Base-by-base conservation (phyloP, 1,284 basidiomycete genomes). In the Fistulina hepatica region DNA sequence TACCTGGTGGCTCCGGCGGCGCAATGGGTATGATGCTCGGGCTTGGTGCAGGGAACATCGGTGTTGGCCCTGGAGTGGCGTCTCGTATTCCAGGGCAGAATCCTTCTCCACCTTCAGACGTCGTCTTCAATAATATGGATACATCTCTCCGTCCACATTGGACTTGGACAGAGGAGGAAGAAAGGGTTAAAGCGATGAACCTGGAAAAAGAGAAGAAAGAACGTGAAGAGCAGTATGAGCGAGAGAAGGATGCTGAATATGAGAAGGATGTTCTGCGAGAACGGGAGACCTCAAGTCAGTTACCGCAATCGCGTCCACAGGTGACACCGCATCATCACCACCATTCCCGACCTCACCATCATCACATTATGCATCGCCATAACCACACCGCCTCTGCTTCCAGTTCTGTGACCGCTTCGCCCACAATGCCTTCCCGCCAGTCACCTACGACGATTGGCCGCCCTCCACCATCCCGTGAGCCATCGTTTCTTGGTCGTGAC, bases 341-440 rank as follows among this genome's bases (percentile, higher is more conserved):
- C 36, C 43, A 44, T 20, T 42, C 43, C 37, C 54, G 36, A 17
- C 47, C 30, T 10, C 52, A 51, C 31, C 48, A 51, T 34, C 51
- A 52, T 41, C 44, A 47, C 16, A 40, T 47, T n/a, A 45, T 45
- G 17, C 62, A 64, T 39, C 59, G 64, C 39, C 59, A 62, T 34
- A n/a, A n/a, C n/a, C n/a, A n/a, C n/a, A n/a, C n/a, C n/a, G n/a
- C n/a, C n/a, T n/a, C n/a, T n/a, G n/a, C n/a, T n/a, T n/a, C n/a
- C n/a, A n/a, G n/a, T n/a, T n/a, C n/a, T n/a, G n/a, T n/a, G n/a
- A n/a, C n/a, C n/a, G n/a, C n/a, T n/a, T n/a, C n/a, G n/a, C n/a
- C n/a, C n/a, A n/a, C n/a, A n/a, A n/a, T n/a, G n/a, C n/a, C n/a
- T n/a, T n/a, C n/a, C n/a, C n/a, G n/a, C n/a, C n/a, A n/a, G n/a